Evolutionary conservation across 306 rosid species (phyloP).

Genomic region (Sesbania bispinosa): DNA sequence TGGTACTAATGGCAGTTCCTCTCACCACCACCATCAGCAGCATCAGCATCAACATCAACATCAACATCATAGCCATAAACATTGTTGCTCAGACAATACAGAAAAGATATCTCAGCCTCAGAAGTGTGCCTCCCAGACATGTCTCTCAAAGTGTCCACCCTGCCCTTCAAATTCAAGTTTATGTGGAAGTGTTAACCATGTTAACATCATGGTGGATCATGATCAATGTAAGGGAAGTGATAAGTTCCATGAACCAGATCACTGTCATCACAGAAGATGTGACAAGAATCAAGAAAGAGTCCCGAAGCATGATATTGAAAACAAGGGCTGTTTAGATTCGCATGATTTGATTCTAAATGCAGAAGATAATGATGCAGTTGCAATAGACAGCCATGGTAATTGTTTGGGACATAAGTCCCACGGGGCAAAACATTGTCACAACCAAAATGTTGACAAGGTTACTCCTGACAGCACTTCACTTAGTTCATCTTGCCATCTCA

Average conservation of each 20-base stretch:
- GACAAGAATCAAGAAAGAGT: constrained; percentile 19
- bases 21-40: constrained; percentile 30
- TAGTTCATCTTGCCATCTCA: constrained; percentile 3
- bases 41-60: constrained; percentile 22
- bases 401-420: constrained; percentile 30
- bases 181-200: constrained; percentile 22
- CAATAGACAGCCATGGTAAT: background rate
- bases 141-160: constrained; percentile 39
- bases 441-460: constrained; percentile 12
- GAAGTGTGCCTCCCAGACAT: constrained; percentile 34
- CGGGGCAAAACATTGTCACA: constrained; percentile 27
- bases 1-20: constrained; percentile 19
- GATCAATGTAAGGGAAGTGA: constrained; percentile 30
- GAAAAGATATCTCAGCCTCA: constrained; percentile 24
- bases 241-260: constrained; percentile 32
- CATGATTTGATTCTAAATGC: constrained; percentile 5
- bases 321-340: constrained; percentile 22
- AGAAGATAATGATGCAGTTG: constrained; percentile 13
- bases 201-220: constrained; percentile 15
- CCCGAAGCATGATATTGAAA: constrained; percentile 33
- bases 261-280: constrained; percentile 37
- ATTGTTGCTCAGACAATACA: constrained; percentile 44
- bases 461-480: constrained; percentile 2
- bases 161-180: constrained; percentile 29
- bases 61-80: constrained; percentile 30